Evolutionary conservation across 2,329 filamentous ascomycete genomes (phyloP).

Genomic region (Penicillium glabrum): DNA sequence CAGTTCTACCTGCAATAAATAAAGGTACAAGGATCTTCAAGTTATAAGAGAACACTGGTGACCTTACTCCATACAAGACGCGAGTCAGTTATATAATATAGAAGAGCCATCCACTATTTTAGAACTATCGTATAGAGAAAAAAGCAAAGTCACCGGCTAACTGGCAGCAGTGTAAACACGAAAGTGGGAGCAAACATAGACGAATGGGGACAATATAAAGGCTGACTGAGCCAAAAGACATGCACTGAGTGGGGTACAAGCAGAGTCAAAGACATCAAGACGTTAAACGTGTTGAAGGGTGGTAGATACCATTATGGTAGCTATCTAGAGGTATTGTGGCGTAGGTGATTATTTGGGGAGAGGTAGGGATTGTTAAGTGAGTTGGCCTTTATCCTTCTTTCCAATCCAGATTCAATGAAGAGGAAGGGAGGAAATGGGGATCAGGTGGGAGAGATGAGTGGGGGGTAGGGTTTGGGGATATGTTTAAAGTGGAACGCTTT

Average conservation of each 20-base stretch:
- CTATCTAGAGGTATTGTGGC: constrained; percentile 1
- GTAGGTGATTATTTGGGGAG: constrained; percentile 1
- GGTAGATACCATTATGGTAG: constrained; percentile 1
- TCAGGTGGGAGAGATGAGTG: background rate
- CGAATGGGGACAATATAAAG: background rate
- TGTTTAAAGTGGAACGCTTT: constrained; percentile 37
- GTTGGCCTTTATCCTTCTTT: background rate
- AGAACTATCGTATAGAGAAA: constrained; percentile 5
- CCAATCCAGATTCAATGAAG: background rate
- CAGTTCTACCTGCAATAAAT: background rate
- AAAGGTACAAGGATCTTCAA: background rate
- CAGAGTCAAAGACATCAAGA: constrained; percentile 6
- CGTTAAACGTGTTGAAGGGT: constrained; percentile 1
- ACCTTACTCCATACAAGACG: background rate
- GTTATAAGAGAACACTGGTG: background rate
- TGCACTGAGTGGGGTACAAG: constrained; percentile 9
- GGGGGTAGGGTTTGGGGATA: background rate
- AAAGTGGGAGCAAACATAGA: background rate
- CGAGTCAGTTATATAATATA: background rate
- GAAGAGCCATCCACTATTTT: background rate
- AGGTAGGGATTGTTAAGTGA: background rate
- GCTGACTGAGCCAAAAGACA: constrained; percentile 3
- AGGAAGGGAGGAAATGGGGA: background rate
- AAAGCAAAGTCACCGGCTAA: constrained; percentile 15
- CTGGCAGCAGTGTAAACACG: constrained; percentile 8